Base-by-base conservation (phyloP, 1,284 basidiomycete genomes). In the Taiwanofungus camphoratus region DNA sequence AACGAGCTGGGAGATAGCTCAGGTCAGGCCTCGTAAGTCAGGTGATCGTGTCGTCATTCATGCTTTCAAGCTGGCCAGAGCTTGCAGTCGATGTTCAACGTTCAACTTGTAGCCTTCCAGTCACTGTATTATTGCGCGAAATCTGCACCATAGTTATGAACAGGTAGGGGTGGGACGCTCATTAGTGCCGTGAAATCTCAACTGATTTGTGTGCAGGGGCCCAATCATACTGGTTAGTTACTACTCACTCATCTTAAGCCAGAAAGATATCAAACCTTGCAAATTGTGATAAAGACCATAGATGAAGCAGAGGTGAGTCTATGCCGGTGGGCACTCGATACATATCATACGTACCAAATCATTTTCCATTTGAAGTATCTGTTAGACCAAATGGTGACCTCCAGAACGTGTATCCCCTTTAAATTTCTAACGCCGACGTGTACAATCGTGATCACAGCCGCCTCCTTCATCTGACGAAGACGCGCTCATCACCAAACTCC, bases 381-480 rank as follows among this genome's bases (percentile, higher is more conserved):
- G 13, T 52, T 70, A 20, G 67, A 70, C 42, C 67, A 70, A 51
- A 52, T 70, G 30, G 66, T 68, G 41, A 36, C 56, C 53, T 13
- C 6, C 12, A 33, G 5, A 18, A n/a, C 13, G 21, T 9, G 12
- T 13, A 19, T 3, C 11, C 15, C 11, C 7, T 16, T 8, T 38
- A 16, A 9, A 32, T 12, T 22, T 11, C 32, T 29, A 44, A 34
- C 35, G 34, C 26, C 9, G n/a, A 18, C 23, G 39, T 36, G 21
- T 39, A 31, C 29, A 12, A 15, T 12, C 12, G 13, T 6, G 27
- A n/a, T 13, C 27, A 5, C 30, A 70, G 68, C 67, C 67, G 5
- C 63, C 67, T 5, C 69, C 67, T 3, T 64, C 63, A 13, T 26
- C 55, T 4, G 65, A 69, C 32, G 68, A 70, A 36, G 66, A 70